Conservation (phyloP, 805 yeast species). For the Suhomyces canberraensis region DNA sequence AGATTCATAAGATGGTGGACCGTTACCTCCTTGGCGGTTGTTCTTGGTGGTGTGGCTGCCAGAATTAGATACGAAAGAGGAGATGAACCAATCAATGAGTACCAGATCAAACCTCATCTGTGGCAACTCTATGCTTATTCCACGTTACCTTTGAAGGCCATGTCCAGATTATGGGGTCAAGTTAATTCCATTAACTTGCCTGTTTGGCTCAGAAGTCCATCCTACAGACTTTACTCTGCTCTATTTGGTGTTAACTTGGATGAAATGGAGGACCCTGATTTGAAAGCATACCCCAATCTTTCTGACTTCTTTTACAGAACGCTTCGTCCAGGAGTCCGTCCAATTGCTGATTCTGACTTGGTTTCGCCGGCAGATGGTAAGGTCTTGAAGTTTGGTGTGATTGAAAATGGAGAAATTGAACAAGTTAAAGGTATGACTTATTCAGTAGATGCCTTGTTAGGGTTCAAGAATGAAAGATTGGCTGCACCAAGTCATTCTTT, state of each 20-base stretch:
- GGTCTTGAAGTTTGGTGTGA: slow-evolving; percentile 78
- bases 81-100: slow-evolving; percentile 29
- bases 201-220: slow-evolving; percentile 79
- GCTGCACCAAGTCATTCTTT: slow-evolving; percentile 57
- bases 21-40: slow-evolving; percentile 48
- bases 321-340: slow-evolving; percentile 74
- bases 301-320: slow-evolving; percentile 89
- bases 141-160: slow-evolving; percentile 84
- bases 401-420: slow-evolving; percentile 83
- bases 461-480: slow-evolving; percentile 47
- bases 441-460: slow-evolving; percentile 82
- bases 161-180: slow-evolving; percentile 93
- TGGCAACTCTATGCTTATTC: slow-evolving; percentile 91
- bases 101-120: slow-evolving; percentile 61
- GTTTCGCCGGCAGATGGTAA: slow-evolving; percentile 95
- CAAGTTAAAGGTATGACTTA: slow-evolving; percentile 97
- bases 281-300: slow-evolving; percentile 70
- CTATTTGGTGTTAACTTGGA: slow-evolving; percentile 85
- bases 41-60: slow-evolving; percentile 54
- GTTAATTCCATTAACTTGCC: slow-evolving; percentile 83
- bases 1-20: slow-evolving; percentile 52
- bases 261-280: slow-evolving; percentile 83
- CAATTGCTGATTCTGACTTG: slow-evolving; percentile 60
- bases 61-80: slow-evolving; percentile 37
- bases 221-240: slow-evolving; percentile 72